phyloP scores from a whole-genome alignment of 257 asterid genomes.

The Solanum sparsipilum region DNA sequence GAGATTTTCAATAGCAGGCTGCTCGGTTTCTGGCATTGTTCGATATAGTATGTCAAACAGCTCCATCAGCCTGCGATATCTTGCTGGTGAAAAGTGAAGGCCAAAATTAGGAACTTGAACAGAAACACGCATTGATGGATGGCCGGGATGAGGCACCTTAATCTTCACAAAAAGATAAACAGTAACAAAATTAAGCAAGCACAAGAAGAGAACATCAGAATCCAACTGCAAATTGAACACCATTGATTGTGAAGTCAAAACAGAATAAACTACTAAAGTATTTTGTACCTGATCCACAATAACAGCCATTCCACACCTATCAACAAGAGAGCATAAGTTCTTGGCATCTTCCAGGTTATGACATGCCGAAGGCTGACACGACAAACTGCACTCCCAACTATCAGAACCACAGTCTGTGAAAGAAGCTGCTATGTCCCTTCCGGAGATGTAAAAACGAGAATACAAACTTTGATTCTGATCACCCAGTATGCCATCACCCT shows the following conservation, averaged over 20 bases:
- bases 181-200: neutral
- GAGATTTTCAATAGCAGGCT: conserved; percentile 32
- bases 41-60: conserved; percentile 50
- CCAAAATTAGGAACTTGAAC: conserved; percentile 92
- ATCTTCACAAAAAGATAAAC: conserved; percentile 41
- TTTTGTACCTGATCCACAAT: conserved; percentile 82
- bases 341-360: conserved; percentile 39
- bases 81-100: conserved; percentile 88
- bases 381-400: conserved; percentile 39
- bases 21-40: conserved; percentile 49
- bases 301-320: conserved; percentile 90
- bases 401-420: conserved; percentile 58
- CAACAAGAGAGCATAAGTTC: conserved; percentile 58
- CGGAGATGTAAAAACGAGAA: conserved; percentile 85
- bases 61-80: conserved; percentile 69
- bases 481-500: conserved; percentile 56
- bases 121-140: conserved; percentile 77
- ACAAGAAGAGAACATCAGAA: neutral
- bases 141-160: conserved; percentile 73
- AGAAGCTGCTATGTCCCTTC: conserved; percentile 94
- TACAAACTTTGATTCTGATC: conserved; percentile 62
- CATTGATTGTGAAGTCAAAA: neutral
- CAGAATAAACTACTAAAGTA: neutral
- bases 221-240: neutral
- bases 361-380: conserved; percentile 41